phyloP scores from a whole-genome alignment of 139 green algal species.

The Haematococcus lacustris region DNA sequence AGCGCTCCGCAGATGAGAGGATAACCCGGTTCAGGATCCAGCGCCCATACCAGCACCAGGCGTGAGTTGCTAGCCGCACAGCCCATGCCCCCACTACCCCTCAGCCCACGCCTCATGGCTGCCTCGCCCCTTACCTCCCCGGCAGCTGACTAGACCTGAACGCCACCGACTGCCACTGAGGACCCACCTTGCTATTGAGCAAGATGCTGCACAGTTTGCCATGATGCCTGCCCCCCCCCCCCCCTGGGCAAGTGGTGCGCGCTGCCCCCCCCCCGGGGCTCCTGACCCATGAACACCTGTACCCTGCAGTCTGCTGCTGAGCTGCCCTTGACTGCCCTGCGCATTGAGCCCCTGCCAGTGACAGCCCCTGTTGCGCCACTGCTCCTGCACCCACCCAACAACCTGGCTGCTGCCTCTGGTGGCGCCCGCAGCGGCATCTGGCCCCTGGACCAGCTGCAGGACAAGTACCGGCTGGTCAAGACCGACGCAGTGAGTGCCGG shows the following conservation, averaged over 20 bases:
- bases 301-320: no score
- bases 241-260: no score
- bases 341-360: no score
- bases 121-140: background rate
- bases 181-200: background rate
- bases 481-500: background rate
- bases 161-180: background rate
- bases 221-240: no score
- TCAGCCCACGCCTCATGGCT: background rate
- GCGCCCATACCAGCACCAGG: conserved; percentile 14
- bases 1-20: background rate
- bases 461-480: conserved; percentile 21
- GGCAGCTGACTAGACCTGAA: background rate
- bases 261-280: no score
- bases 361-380: no score
- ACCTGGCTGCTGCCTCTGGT: no score
- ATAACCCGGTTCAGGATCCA: conserved; percentile 15
- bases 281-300: no score
- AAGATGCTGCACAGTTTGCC: background rate
- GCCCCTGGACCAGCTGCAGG: conserved; percentile 8
- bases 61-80: background rate
- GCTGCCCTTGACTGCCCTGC: no score
- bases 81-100: background rate
- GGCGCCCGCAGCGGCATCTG: conserved; percentile 19
- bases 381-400: no score